Conservation (phyloP, 257 asterid genomes). For the Solanum sejunctum region DNA sequence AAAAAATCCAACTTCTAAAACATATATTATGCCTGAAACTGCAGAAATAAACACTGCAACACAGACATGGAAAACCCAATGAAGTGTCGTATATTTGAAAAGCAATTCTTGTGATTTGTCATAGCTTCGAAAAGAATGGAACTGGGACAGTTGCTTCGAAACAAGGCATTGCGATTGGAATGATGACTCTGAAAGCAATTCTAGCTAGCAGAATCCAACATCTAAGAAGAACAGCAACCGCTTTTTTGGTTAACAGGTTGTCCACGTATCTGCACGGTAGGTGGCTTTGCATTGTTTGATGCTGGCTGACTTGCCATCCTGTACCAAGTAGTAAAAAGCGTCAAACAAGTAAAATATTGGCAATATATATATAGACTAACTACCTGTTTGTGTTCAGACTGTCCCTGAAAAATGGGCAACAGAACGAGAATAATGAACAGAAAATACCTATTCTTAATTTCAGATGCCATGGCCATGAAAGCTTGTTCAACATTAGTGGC, state of each 20-base stretch:
- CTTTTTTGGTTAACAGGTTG: slow-evolving; percentile 64
- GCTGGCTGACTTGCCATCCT: slow-evolving; percentile 78
- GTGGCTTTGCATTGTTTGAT: slow-evolving; percentile 43
- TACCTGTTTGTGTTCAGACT: background rate
- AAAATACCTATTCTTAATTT: slow-evolving; percentile 56
- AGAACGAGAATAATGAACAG: background rate
- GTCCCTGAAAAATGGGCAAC: background rate
- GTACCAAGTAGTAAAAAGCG: background rate
- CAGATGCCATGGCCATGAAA: slow-evolving; percentile 82
- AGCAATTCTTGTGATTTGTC: slow-evolving; percentile 12
- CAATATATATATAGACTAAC: background rate
- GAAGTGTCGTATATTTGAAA: slow-evolving; percentile 1
- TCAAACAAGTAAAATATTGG: no score
- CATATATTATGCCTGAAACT: background rate
- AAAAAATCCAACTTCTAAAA: background rate
- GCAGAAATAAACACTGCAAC: background rate
- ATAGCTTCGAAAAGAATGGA: slow-evolving; percentile 16
- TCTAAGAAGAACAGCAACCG: slow-evolving; percentile 57
- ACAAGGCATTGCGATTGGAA: background rate
- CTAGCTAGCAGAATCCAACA: background rate
- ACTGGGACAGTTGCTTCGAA: slow-evolving; percentile 2
- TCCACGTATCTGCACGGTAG: slow-evolving; percentile 66
- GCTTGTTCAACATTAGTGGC: slow-evolving; percentile 71
- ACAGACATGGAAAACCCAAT: background rate
- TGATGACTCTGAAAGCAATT: background rate